Evolutionary conservation across 2,329 filamentous ascomycete genomes (phyloP), one percentile per base, ranked within the genome.

Genomic region (Penicillium sp.): DNA sequence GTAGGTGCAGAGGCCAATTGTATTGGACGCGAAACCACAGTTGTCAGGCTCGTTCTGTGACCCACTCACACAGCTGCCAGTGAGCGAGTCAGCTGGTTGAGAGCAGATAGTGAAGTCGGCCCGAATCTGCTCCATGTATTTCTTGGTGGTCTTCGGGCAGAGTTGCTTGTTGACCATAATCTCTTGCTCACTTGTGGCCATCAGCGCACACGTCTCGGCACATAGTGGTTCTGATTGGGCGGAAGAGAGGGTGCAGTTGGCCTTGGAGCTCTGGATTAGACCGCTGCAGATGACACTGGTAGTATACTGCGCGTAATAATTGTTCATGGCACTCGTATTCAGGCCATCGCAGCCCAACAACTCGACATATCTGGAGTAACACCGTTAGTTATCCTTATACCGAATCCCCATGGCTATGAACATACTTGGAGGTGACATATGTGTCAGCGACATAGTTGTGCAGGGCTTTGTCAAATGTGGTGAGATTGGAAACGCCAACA

Each of bases 91-190:
- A n/a, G 89, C 86, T 9, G 95, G 93, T 41, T 94, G 81, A 10
- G 92, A 87, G 74, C 95, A 99, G 65, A 92, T 91, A 16, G 90
- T 90, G 72, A 98, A 97, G 75, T 99, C 95, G 53, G 95, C 90
- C 68, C 93, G 85, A 63, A 99, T 94, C 69, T 96, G 86, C 56
- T 84, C 82, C 68, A 89, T 83, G 51, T 91, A 87, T 72, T 90
- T 85, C 55, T 77, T 76, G 56, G 83, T 83, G 7, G 89, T 84
- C 41, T 82, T 86, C 4, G 86, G 82, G 76, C 95, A 99, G 22
- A 96, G 82, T 16, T 83, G 78, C 40, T 81, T 82, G 73, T 96
- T 90, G 5, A 90, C 86, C 31, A 90, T 84, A 62, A 99, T 89
- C 58, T 89, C 87, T 66, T 93, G 89, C 78, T 99, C 95, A 74